These are phyloP conservation scores for Fusarium annulatum DNA, from an alignment of 2,329 filamentous ascomycete species.

Conservation along the genomic window DNA sequence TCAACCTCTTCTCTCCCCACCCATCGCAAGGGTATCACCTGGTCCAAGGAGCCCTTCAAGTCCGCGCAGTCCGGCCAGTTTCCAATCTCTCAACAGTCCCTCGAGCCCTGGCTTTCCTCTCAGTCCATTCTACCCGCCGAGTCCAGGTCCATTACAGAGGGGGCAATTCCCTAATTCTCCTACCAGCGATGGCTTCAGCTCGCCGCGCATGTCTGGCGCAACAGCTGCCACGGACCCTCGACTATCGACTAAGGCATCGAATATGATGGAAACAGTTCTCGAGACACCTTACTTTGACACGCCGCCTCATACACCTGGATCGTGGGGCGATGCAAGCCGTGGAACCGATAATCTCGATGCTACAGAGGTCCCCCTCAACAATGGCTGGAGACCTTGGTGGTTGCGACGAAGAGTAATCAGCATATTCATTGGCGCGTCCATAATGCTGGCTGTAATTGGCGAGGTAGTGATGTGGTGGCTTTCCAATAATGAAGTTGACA, in stretches of 20 bases:
- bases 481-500: constrained; percentile 31
- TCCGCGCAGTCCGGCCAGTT: constrained; percentile 30
- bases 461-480: constrained; percentile 43
- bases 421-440: constrained; percentile 36
- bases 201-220: constrained; percentile 17
- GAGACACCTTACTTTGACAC: constrained; percentile 43
- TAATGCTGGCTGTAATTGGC: constrained; percentile 35
- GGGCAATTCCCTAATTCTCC: constrained; percentile 33
- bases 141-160: constrained; percentile 23
- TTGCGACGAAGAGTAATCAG: constrained; percentile 34
- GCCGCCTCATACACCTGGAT: constrained; percentile 31
- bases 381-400: constrained; percentile 45
- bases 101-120: constrained; percentile 35
- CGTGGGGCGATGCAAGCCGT: constrained; percentile 12
- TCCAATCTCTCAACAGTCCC: constrained; percentile 24
- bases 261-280: constrained; percentile 36
- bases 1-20: constrained; percentile 41
- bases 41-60: constrained; percentile 27
- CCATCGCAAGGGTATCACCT: constrained; percentile 26
- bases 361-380: constrained; percentile 33
- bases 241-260: constrained; percentile 6
- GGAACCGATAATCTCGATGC: constrained; percentile 27
- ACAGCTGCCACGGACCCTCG: constrained; percentile 17
- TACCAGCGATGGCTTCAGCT: constrained; percentile 34
- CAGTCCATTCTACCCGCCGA: constrained; percentile 35